These are phyloP conservation scores for Calonectria henricotiae DNA, from an alignment of 2,329 filamentous ascomycete genomes.

Conservation along the genomic window DNA sequence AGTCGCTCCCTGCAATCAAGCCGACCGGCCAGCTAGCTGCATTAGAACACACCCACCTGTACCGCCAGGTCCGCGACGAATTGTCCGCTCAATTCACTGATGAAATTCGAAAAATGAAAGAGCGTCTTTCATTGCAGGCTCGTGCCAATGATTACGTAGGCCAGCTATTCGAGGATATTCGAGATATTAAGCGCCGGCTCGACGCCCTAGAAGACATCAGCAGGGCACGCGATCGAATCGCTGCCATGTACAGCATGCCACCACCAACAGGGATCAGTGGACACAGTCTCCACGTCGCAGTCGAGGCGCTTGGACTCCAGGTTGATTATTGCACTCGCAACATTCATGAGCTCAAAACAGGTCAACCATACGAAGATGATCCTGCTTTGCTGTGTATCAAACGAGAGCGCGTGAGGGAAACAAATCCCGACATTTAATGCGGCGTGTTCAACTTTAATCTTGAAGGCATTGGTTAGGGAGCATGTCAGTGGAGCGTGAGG, in stretches of 20 bases:
- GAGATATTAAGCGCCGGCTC: constrained; percentile 25
- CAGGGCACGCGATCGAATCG: constrained; percentile 9
- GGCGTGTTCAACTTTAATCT: not conserved
- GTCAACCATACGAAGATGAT: constrained; percentile 28
- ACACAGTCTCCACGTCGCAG: constrained; percentile 11
- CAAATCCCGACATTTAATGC: not conserved
- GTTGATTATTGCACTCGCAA: constrained; percentile 32
- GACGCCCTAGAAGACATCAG: constrained; percentile 26
- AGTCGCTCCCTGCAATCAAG: constrained; percentile 3
- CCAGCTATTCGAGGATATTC: constrained; percentile 9
- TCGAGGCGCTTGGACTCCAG: constrained; percentile 30
- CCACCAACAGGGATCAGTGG: constrained; percentile 11
- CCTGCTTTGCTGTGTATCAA: constrained; percentile 24
- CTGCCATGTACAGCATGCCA: constrained; percentile 28
- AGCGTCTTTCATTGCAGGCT: not conserved
- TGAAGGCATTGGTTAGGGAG: constrained; percentile 3
- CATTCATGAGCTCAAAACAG: constrained; percentile 32
- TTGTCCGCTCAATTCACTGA: constrained; percentile 6
- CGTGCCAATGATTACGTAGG: not conserved
- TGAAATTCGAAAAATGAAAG: not conserved
- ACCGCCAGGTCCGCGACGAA: constrained; percentile 16
- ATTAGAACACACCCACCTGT: constrained; percentile 5
- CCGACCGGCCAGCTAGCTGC: not conserved
- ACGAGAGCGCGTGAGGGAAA: constrained; percentile 14
- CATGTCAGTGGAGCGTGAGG: constrained; percentile 18